A percentile compares a stretch with the other conserved stretches of the same genome.
These are phyloP conservation scores for Hypoxylon sp. DNA, from an alignment of 2,329 filamentous ascomycete species.

Conservation along the genomic window DNA sequence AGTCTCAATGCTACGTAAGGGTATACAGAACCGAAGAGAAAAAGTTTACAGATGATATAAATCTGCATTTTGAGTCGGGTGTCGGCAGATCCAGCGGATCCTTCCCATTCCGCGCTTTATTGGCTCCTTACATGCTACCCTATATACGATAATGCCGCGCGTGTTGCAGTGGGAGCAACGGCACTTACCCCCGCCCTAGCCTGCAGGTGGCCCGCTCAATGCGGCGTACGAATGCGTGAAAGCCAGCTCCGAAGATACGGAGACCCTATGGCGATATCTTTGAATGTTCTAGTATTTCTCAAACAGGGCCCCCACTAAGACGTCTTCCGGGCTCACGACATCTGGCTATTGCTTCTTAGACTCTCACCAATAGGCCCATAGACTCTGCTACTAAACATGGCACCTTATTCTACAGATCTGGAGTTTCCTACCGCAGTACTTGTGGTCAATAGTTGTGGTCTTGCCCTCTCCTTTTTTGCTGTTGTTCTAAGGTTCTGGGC, in stretches of 20 bases:
- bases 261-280: not conserved
- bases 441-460: constrained; percentile 24
- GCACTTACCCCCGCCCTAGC: constrained; percentile 8
- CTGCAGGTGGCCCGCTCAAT: constrained; percentile 2
- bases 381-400: constrained; percentile 15
- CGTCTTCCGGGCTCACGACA: not conserved
- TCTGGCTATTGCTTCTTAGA: not conserved
- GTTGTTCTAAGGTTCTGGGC: constrained; percentile 22
- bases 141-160: constrained; percentile 9
- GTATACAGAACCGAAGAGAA: constrained; percentile 1
- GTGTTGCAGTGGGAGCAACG: constrained; percentile 15
- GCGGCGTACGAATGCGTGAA: not conserved
- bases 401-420: constrained; percentile 21
- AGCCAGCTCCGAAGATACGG: constrained; percentile 10
- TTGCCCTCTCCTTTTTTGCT: constrained; percentile 23
- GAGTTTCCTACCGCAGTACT: constrained; percentile 27
- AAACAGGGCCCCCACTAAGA: not conserved
- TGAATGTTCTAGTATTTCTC: constrained; percentile 10
- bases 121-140: constrained; percentile 15
- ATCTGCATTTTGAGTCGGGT: constrained; percentile 1
- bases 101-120: constrained; percentile 15
- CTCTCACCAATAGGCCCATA: not conserved
- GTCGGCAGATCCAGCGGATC: constrained; percentile 14
- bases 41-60: constrained; percentile 9
- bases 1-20: constrained; percentile 1